Evolutionary conservation across 192 early-diverging fungal species (phyloP), one percentile per base, ranked within the genome.

Genomic region (Funneliformis geosporum): DNA sequence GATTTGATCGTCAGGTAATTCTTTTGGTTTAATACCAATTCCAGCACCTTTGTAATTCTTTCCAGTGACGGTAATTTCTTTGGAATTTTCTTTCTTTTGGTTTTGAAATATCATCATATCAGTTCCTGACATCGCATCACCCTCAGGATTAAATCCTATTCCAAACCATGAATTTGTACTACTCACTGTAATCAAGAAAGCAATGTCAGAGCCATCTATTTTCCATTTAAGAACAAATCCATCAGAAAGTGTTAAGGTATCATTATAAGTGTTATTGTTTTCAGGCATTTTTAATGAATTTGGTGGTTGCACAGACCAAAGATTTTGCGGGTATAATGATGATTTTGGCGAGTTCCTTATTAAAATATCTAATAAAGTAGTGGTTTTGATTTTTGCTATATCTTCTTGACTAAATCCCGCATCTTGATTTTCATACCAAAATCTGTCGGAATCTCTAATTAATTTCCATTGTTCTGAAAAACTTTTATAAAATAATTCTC

Each of bases 351-450:
- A n/a, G 43, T 78, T 25, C 5, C 33, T 39, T 21, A 21, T 46
- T 47, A 80, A 28, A 11, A 80, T 10, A n/a, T 42, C 55, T 28
- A 76, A 18, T 27, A 82, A 60, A 2, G 81, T 82, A 18, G 79
- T 79, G 14, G 80, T 68, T 40, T 61, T n/a, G 21, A 82, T 66
- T 38, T 42, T 28, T 25, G 14, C 40, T 23, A 76, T 33, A 40
- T 90, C 89, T 16, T 82, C 80, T 16, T 65, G 28, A 10, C 81
- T 83, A 7, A 90, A 81, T 1, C 60, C 60, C 8, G 60, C 14
- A n/a, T 21, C 60, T 5, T 82, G 60, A 38, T 76, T 80, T 75
- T 89, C 84, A 76, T 89, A 89, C 88, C 88, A 89, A 60, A 82
- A 89, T 21, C 85, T 75, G 61, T 89, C 88, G 1, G 84, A 86